These are phyloP conservation scores for Penicillium crustosum DNA, from an alignment of 2,329 filamentous ascomycete genomes.

Conservation along the genomic window DNA sequence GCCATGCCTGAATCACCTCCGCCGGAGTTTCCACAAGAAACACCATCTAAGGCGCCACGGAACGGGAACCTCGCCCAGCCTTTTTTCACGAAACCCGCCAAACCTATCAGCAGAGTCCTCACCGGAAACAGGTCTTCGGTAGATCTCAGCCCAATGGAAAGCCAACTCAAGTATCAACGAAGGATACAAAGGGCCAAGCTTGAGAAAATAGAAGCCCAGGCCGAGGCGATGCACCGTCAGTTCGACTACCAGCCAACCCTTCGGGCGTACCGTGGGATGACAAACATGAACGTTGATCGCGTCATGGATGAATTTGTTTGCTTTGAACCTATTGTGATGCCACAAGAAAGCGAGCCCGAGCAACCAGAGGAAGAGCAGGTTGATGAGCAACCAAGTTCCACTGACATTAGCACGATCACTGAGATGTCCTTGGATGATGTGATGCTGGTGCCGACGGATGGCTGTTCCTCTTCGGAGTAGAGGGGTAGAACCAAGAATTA, in stretches of 20 bases:
- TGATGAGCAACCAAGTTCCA: background rate
- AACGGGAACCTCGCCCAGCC: background rate
- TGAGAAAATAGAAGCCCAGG: background rate
- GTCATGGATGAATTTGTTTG: background rate
- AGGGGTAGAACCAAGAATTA: background rate
- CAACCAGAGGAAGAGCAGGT: background rate
- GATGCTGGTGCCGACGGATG: background rate
- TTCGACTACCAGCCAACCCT: background rate
- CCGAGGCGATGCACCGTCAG: background rate
- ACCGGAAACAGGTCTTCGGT: background rate
- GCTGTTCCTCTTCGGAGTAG: background rate
- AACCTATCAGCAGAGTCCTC: background rate
- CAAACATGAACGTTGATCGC: background rate
- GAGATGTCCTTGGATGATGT: slow-evolving; percentile 1
- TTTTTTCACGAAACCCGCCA: background rate
- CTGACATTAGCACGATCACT: background rate
- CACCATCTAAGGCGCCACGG: background rate
- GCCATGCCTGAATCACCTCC: background rate
- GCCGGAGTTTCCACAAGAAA: background rate
- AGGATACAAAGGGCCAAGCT: background rate
- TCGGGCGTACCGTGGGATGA: background rate
- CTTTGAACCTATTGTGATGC: background rate
- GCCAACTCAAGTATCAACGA: background rate
- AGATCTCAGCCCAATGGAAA: background rate
- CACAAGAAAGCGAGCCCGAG: background rate